Conservation (phyloP, 768 basidiomycete genomes). For the Hortiboletus flavorubellus region DNA sequence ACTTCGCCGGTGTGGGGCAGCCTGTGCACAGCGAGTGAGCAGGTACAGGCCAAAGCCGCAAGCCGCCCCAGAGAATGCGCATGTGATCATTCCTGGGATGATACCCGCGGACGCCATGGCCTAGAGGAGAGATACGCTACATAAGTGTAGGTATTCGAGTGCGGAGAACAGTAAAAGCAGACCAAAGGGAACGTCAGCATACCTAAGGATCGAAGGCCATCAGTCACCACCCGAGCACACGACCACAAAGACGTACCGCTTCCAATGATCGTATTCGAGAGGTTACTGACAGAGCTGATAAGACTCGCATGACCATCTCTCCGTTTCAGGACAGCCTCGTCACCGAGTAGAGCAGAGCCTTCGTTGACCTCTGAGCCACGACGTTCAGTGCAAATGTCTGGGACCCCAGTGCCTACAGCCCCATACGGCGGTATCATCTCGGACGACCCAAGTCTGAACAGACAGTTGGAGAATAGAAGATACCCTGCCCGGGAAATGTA, state of each 20-base stretch:
- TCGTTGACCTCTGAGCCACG: conserved; percentile 39
- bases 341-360: conserved; percentile 57
- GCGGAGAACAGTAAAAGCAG: conserved; percentile 11
- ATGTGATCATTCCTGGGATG: conserved; percentile 87
- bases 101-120: conserved; percentile 89
- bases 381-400: conserved; percentile 12
- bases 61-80: conserved; percentile 72
- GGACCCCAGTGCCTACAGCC: conserved; percentile 39
- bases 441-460: conserved; percentile 29
- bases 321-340: conserved; percentile 25
- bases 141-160: not conserved
- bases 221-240: not conserved
- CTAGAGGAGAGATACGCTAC: conserved; percentile 34
- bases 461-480: not conserved
- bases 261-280: conserved; percentile 89
- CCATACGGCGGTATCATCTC: conserved; percentile 76
- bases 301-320: conserved; percentile 69
- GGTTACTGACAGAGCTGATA: conserved; percentile 68
- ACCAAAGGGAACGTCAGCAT: conserved; percentile 90
- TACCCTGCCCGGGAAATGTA: not conserved
- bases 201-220: conserved; percentile 39
- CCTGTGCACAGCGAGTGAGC: conserved; percentile 76
- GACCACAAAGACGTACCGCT: conserved; percentile 54
- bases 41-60: conserved; percentile 88
- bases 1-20: conserved; percentile 67